Evolutionary conservation across 106 monocot genomes (phyloP), one percentile per base, ranked within the genome.

Genomic region (Amphibolis antarctica): DNA sequence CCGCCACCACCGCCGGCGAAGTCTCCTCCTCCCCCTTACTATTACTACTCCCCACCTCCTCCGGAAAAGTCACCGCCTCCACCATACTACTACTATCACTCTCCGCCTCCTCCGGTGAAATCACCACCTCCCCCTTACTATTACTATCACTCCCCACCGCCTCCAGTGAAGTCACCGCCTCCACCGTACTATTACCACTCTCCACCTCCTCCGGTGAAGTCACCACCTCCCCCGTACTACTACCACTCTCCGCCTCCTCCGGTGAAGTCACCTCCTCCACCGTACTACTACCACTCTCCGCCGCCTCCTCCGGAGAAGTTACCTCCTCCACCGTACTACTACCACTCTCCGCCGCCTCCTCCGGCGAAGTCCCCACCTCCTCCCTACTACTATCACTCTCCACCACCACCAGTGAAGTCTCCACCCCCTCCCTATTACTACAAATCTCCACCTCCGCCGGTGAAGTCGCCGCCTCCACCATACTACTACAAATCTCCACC

Each of bases 261-360:
- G 4, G 49, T 17, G 49, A 49, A 54, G 5, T 57, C 67, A 5
- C 67, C 73, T 9, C 73, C 73, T 4, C 73, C 73, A 29, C 73
- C 73, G 13, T 73, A 73, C 15, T 20, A 65, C 20, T 73, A 70
- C 24, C 31, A 58, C 0, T 65, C 64, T 4, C 51, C 67, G 4
- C 51, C 67, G 4, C 67, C 67, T 12, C 67, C 67, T 28, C 70
- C 46, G 0, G 49, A 10, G 28, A 52, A 42, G 0, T 66, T 69
- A 0, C 69, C 69, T 0, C 67, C 78, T 7, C 55, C 73, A 4
- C 72, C 78, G 0, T 78, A 78, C 10, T 42, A 56, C n/a, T 78
- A 78, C 50, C 62, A 50, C 17, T 69, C 78, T 0, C 78, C 78
- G 2, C 78, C 73, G 0, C 78, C 78, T 17, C 78, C 78, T 17